Evolutionary conservation across 495 filamentous ascomycete species (phyloP), one percentile per base, ranked within the genome.

Genomic region (Lophium mytilinum): DNA sequence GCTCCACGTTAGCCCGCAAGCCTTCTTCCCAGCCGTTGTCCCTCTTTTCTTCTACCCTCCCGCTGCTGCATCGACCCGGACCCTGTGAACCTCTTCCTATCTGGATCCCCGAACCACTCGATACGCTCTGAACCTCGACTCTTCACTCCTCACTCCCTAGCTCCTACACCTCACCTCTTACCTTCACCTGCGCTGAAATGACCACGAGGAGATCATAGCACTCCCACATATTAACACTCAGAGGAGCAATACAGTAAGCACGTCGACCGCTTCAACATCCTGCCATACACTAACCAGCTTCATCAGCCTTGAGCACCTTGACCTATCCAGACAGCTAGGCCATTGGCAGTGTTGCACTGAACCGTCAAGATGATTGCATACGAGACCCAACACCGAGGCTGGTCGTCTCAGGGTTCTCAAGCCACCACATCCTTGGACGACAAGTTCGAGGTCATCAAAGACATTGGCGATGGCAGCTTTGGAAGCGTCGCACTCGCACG

Each of bases 401-500:
- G 66, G 68, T 49, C 67, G 19, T 46, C 60, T 11, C 37, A 19
- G 43, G 55, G 60, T 18, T 14, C 21, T 24, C 56, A 60, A 10
- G 39, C 53, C 7, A 19, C 52, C 21, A 41, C 63, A 1, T 72
- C 66, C 35, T 69, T 76, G 8, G 72, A 75, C 41, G 93, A 97
- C 69, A 83, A 89, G 59, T 99, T 95, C 67, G 93, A 99, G 72
- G 83, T 99, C 39, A 73, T 97, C 62, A 99, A 97, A 73, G 93
- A 99, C 61, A 91, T 99, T 64, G 93, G 93, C 8, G 93, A 99
- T 86, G 93, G 93, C 53, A 96, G 92, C 70, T 99, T 99, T 65
- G 93, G 93, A 35, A 97, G 90, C 64, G 93, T 99, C 42, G 89
- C 88, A 52, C 77, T 99, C 49, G 93, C 91, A 56, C 81, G 92